Evolutionary conservation across 306 rosid species (phyloP), one percentile per base, ranked within the genome.

Genomic region (Cicer arietinum): DNA sequence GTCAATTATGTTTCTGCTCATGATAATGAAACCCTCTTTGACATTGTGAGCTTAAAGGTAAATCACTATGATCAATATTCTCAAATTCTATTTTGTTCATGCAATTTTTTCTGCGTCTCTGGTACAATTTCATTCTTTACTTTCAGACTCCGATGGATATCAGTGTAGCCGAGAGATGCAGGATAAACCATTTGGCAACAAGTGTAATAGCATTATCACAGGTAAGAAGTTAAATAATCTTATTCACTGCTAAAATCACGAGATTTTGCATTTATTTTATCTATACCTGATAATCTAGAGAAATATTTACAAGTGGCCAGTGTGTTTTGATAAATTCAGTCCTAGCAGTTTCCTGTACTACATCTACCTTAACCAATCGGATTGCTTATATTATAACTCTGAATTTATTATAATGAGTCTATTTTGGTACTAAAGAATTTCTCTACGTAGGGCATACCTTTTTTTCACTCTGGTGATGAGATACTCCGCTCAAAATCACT

Each of bases 1-100:
- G 74, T 94, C 57, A 94, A 92, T 83, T 92, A 92, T 77, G 99
- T 83, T 86, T 92, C 96, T 53, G 97, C 97, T 65, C 99, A 94
- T 84, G 96, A 92, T 81, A 92, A 94, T 57, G 96, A 94, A 81
- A 92, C 96, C 73, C 80, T 94, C 25, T 94, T 94, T 83, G 97
- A 94, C 91, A 84, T 87, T 11, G 85, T 94, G 72, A 85, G 91
- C 89, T 72, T 94, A 62, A 94, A 94, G 99, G 97, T 94, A 81
- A 69, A 76, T 48, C 71, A 50, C 25, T 30, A 67, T 46, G 2
- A 12, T 46, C 71, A 77, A 58, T 56, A 52, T 53, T 45, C 64
- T 76, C 80, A 67, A 37, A 10, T 75, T 61, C 77, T 68, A 59
- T 50, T 51, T 44, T 62, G 40, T 25, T 65, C 50, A 9, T 80